These are phyloP conservation scores for Aspergillus coremiiformis DNA, from an alignment of 495 filamentous ascomycete species.

Conservation along the genomic window DNA sequence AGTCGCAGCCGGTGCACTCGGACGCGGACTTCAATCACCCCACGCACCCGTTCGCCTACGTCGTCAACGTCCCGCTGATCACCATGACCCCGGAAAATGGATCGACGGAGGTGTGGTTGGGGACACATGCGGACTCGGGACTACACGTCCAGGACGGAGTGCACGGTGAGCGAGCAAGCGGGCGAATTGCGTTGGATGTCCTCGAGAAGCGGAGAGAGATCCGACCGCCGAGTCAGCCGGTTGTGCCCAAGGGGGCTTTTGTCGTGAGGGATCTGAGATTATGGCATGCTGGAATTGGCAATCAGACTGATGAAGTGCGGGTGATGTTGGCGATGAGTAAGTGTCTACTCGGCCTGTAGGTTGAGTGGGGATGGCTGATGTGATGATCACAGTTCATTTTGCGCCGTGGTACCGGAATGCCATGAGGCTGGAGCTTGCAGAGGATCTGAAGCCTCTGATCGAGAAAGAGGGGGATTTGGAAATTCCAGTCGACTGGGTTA, in stretches of 20 bases:
- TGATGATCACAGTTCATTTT: slow-evolving; percentile 25
- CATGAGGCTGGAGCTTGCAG: slow-evolving; percentile 43
- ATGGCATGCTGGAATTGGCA: slow-evolving; percentile 57
- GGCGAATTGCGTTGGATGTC: slow-evolving; percentile 36
- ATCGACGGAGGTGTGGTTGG: slow-evolving; percentile 54
- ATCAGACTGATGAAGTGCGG: slow-evolving; percentile 37
- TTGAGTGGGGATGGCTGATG: no score
- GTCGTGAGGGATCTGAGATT: slow-evolving; percentile 50
- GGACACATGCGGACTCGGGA: slow-evolving; percentile 38
- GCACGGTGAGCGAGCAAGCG: slow-evolving; percentile 44
- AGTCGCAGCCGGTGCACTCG: slow-evolving; percentile 40
- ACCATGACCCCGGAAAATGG: slow-evolving; percentile 49
- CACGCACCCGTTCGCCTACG: slow-evolving; percentile 44
- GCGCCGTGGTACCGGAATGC: slow-evolving; percentile 43
- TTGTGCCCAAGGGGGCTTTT: slow-evolving; percentile 45
- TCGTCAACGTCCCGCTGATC: slow-evolving; percentile 48
- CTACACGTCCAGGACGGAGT: slow-evolving; percentile 38
- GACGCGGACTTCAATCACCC: slow-evolving; percentile 54
- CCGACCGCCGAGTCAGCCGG: slow-evolving; percentile 42
- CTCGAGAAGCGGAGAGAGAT: slow-evolving; percentile 32
- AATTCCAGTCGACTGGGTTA: slow-evolving; percentile 37
- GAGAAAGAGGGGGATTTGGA: slow-evolving; percentile 29
- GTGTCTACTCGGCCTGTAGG: no score
- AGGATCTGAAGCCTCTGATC: slow-evolving; percentile 34
- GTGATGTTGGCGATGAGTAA: slow-evolving; percentile 54